phyloP scores from a whole-genome alignment of 441 rosid genomes.

The Euphorbia celastroides region DNA sequence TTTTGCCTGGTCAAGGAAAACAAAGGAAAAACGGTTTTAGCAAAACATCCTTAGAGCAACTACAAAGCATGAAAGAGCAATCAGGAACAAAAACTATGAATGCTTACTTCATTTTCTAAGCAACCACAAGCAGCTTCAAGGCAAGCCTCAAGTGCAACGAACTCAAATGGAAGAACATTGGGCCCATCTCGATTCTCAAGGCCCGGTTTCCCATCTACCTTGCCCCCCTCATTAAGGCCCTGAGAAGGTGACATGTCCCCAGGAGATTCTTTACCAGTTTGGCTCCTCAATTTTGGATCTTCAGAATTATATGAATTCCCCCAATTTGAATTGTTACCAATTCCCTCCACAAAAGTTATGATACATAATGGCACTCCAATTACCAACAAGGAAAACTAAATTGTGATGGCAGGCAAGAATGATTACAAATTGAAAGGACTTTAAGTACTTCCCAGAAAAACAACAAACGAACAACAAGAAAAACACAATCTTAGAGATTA shows the following conservation, averaged over 20 bases:
- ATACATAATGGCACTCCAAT: neutral
- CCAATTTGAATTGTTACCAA: constrained; percentile 38
- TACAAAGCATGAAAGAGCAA: neutral
- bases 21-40: neutral
- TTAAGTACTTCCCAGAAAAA: too few relatives aligned
- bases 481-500: neutral
- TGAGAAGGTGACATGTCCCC: constrained; percentile 26
- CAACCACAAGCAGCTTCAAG: constrained; percentile 89
- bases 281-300: constrained; percentile 30
- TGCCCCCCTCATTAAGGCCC: constrained; percentile 37
- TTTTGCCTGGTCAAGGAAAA: constrained; percentile 38
- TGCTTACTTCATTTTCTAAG: constrained; percentile 67
- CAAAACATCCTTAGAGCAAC: neutral
- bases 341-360: constrained; percentile 35
- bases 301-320: constrained; percentile 32
- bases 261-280: constrained; percentile 24
- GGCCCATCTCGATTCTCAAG: constrained; percentile 59
- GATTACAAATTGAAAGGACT: neutral
- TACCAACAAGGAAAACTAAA: neutral
- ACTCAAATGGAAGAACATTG: constrained; percentile 79
- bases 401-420: neutral
- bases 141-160: constrained; percentile 79
- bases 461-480: neutral
- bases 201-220: constrained; percentile 48
- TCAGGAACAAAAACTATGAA: constrained; percentile 1